Base-by-base conservation (phyloP, 768 basidiomycete genomes). In the Lactarius evosmus region DNA sequence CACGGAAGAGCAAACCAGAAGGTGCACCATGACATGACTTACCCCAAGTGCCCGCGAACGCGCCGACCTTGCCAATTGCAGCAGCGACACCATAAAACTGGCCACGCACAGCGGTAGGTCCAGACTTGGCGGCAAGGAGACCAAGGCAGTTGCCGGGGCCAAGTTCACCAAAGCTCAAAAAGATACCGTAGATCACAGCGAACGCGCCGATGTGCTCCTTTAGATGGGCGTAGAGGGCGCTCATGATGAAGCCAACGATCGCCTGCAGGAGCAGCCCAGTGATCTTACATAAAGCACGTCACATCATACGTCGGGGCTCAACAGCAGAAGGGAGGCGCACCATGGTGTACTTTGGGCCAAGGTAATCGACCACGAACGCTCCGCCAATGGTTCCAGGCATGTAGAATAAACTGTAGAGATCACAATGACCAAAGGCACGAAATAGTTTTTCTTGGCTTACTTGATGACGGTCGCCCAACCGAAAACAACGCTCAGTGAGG, bases 111-210 rank as follows among this genome's bases (percentile, higher is more conserved):
- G 89, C 92, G 0, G 95, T 96, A 0, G 94, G 93, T 69, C 88
- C 86, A 2, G 82, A 83, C 77, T 98, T 97, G 62, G 86, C 80
- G 8, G 94, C 94, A 67, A 96, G 80, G 17, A 98, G 78, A 66
- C 93, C 93, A 52, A 93, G 78, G 67, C 85, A 88, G 75, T 95
- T 93, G 41, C 94, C 94, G 7, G 94, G 92, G 33, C 91, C 92
- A 30, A 93, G 77, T 76, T 96, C 95, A 53, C 95, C 95, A 60
- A 94, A 88, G 70, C 84, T 86, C 70, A 95, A 72, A 83, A 97
- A 97, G 55, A 97, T 84, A 16, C 95, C 95, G 69, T 97, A 96
- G 8, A 97, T 77, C 36, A 95, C 87, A 33, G 90, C 88, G 66
- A 92, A 94, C 7, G 79, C 91, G n/a, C 75, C 90, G 57, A 93